A percentile compares a stretch with the other conserved stretches of the same genome.
These are phyloP conservation scores for Suillus plorans DNA, from an alignment of 768 basidiomycete species.

Conservation along the genomic window DNA sequence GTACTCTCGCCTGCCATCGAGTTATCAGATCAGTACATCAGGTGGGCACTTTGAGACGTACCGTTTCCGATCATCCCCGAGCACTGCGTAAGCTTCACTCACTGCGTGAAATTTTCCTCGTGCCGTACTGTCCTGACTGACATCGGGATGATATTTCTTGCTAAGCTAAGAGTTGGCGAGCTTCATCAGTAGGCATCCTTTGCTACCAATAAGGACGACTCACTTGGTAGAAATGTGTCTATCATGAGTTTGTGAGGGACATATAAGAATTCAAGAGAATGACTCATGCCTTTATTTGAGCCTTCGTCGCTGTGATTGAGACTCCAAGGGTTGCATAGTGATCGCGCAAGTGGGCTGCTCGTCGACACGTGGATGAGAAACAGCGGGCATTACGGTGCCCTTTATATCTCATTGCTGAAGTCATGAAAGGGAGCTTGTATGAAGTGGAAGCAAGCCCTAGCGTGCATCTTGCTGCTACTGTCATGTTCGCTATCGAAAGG, in stretches of 20 bases:
- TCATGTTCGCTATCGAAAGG: neutral
- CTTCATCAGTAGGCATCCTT: neutral
- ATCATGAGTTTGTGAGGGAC: neutral
- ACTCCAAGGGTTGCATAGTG: conserved; percentile 29
- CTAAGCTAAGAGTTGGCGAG: conserved; percentile 36
- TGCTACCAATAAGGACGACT: neutral
- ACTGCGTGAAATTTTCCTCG: conserved; percentile 43
- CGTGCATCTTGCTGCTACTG: neutral
- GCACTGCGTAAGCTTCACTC: conserved; percentile 47
- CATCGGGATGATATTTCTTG: conserved; percentile 48
- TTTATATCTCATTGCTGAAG: neutral
- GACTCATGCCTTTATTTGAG: conserved; percentile 30
- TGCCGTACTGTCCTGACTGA: conserved; percentile 36
- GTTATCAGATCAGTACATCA: neutral
- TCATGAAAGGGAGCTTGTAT: neutral
- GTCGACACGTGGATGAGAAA: conserved; percentile 22
- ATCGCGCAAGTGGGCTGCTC: conserved; percentile 17
- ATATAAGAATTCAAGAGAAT: neutral
- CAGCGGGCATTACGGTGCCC: neutral
- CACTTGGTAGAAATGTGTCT: conserved; percentile 34
- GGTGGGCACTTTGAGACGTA: conserved; percentile 14
- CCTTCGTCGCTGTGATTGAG: conserved; percentile 29
- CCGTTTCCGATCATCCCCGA: conserved; percentile 48
- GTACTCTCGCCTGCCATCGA: conserved; percentile 31
- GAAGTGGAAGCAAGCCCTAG: conserved; percentile 3